Base-by-base conservation (phyloP, 495 filamentous ascomycete species). In the Thozetella sp. region DNA sequence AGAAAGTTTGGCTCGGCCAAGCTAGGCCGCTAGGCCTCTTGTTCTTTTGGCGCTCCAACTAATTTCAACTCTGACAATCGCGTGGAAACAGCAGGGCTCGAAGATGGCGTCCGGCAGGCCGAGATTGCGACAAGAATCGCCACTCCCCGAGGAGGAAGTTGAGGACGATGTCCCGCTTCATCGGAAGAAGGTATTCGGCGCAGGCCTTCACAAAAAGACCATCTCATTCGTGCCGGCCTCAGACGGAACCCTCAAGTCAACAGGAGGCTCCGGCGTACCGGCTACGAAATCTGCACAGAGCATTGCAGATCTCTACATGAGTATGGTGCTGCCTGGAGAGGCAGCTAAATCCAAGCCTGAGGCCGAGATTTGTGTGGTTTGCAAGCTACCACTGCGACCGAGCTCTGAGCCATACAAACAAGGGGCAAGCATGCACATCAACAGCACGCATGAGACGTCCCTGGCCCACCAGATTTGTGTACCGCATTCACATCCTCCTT, bases 391-490 rank as follows among this genome's bases (percentile, higher is more conserved):
- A n/a, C 26, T 73, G 43, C 43, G 43, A n/a, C n/a, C 43, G n/a
- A 46, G 64, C 4, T 37, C 61, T 26, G 43, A 56, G 12, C 56
- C 68, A 46, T 60, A 68, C 11, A 56, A 25, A 50, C 46, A 53
- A 23, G 56, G 26, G 25, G 24, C 24, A 19, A 58, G 55, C n/a
- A 17, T 54, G 13, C 23, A 48, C 19, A 27, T 43, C 17, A 54
- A 65, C 12, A 66, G 60, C 24, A 76, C 79, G 1, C 93, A 97
- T 70, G 84, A 90, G 72, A 81, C 83, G 4, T 90, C 88, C 13
- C 80, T 96, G 58, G 88, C 90, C 0, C 93, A 97, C 65, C 93
- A 97, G 78, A 77, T 92, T 46, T 91, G 87, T 63, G 81, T 97
- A 1, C 65, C 81, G 17, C 92, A 97, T 66, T 93, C 92, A 0